Evolutionary conservation across 441 rosid species (phyloP).

Genomic region (Mallotus repandus): DNA sequence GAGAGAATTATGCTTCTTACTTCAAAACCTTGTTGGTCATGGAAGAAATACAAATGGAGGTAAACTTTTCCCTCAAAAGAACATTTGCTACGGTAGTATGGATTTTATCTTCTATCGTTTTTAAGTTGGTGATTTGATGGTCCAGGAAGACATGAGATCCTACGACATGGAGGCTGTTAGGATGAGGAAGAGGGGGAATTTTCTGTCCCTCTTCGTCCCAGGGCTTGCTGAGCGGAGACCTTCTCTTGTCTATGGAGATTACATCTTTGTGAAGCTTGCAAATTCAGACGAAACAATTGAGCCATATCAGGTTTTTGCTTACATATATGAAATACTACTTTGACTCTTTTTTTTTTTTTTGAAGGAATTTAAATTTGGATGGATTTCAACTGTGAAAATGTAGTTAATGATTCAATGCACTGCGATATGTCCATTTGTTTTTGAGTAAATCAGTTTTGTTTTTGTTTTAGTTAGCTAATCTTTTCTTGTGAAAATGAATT

Average conservation of each 20-base stretch:
- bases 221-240: constrained; percentile 72
- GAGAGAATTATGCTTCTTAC: constrained; percentile 41
- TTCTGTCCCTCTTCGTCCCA: constrained; percentile 46
- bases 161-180: constrained; percentile 45
- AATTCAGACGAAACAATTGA: constrained; percentile 7
- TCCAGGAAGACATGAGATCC: constrained; percentile 52
- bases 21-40: constrained; percentile 50
- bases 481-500: constrained; percentile 4
- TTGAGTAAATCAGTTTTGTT: background rate
- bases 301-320: constrained; percentile 35
- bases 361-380: background rate
- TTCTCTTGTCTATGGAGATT: constrained; percentile 60
- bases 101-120: background rate
- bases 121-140: constrained; percentile 17
- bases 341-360: constrained; percentile 3
- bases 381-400: background rate
- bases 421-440: background rate
- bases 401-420: background rate
- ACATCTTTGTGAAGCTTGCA: constrained; percentile 38
- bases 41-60: constrained; percentile 70
- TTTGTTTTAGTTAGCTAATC: constrained; percentile 10
- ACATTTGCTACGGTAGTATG: background rate
- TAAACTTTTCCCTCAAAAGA: constrained; percentile 21
- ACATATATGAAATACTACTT: background rate
- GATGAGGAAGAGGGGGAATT: constrained; percentile 43